Base-by-base conservation (phyloP, 2,329 filamentous ascomycete species). In the Alternaria sp. region DNA sequence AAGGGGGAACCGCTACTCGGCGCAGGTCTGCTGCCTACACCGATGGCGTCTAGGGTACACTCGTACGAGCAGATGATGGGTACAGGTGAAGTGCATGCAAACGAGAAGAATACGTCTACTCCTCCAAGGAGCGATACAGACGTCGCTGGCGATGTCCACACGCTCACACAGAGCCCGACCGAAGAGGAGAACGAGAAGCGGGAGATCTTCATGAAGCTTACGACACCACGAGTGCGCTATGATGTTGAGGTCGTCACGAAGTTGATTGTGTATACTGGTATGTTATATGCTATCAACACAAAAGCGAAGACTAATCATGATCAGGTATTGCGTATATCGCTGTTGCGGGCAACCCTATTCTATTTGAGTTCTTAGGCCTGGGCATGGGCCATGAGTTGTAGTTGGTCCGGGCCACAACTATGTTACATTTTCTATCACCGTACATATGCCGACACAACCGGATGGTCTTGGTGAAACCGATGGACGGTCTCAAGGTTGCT, bases 201-300 rank as follows among this genome's bases (percentile, higher is more conserved):
- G 70, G 91, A 96, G 77, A 90, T 98, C 79, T 97, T 98, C 79
- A 91, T 90, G 47, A 89, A 87, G 76, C 85, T 98, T 59, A 90
- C 93, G 67, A 93, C 91, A 81, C 93, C 96, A 52, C 89, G 96
- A 69, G 94, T 97, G 63, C 86, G 94, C 71, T 99, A 98, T 76
- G 96, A 99, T 81, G 95, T 98, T n/a, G 96, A 99, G 80, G 95
- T 99, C 43, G 91, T 99, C 40, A 98, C 96, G 6, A 98, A 97
- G 82, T 81, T 99, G 64, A 91, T 99, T 72, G 93, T 99, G 23
- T 99, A 99, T 82, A 87, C 91, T 62, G 96, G 95, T 93, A 82
- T 80, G 89, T 62, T n/a, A 12, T 13, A 13, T 11, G 5, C 12
- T 5, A 4, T 23, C 12, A 6, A 23, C 13, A 36, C 0, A 12